A percentile compares a stretch with the other conserved stretches of the same genome.
Conservation (phyloP, 257 asterid genomes). For the Forsythia suspensa region DNA sequence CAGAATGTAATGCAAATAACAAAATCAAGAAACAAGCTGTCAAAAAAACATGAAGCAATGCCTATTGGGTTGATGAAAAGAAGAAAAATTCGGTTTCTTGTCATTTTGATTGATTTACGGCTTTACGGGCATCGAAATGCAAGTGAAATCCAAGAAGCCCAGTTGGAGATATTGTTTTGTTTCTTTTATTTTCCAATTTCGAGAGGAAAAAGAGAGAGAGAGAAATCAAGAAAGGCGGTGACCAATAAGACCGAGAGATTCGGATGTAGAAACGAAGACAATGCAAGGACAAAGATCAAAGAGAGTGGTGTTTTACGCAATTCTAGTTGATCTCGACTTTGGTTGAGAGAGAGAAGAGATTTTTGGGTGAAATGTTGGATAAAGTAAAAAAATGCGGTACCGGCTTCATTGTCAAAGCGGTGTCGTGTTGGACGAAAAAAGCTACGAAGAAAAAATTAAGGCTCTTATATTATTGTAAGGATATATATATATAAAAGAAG, state of each 20-base stretch:
- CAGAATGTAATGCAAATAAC: too few relatives aligned
- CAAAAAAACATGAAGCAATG: neutral
- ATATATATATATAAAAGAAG: too few relatives aligned
- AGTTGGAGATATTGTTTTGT: slow-evolving; percentile 8
- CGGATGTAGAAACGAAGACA: neutral
- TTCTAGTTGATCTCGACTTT: too few relatives aligned
- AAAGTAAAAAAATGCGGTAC: too few relatives aligned
- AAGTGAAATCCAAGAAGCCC: slow-evolving; percentile 20
- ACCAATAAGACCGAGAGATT: neutral
- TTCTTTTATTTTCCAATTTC: too few relatives aligned
- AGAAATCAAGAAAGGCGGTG: slow-evolving; percentile 5
- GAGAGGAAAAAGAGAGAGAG: neutral
- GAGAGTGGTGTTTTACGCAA: too few relatives aligned
- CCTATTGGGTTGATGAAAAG: neutral
- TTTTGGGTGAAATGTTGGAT: too few relatives aligned
- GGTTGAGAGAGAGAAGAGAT: too few relatives aligned
- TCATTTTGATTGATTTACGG: slow-evolving; percentile 31
- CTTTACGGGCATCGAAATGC: neutral
- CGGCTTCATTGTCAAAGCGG: too few relatives aligned
- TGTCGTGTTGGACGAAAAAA: too few relatives aligned
- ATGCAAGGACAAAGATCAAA: neutral
- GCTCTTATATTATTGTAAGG: too few relatives aligned
- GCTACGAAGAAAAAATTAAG: too few relatives aligned
- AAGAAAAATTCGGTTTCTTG: slow-evolving; percentile 20
- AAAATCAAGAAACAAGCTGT: slow-evolving; percentile 12